A percentile compares a stretch with the other conserved stretches of the same genome.
Conservation (phyloP, 108 stramenopile species). For the Conticribra guillardii region DNA sequence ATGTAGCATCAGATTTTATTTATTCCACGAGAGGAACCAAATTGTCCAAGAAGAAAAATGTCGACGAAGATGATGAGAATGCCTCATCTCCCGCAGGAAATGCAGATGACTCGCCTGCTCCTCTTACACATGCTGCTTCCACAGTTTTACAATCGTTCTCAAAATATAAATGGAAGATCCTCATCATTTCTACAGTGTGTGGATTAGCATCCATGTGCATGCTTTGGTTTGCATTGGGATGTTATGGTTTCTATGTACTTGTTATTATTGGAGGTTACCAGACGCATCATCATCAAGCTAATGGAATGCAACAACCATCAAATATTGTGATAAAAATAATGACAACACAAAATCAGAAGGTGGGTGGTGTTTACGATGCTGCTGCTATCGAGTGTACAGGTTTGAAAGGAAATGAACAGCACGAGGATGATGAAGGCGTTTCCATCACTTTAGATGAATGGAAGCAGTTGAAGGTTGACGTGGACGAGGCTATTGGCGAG, state of each 20-base stretch:
- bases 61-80: too few species aligned
- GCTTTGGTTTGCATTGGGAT: constrained; percentile 46
- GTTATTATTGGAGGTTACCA: constrained; percentile 19
- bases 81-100: too few species aligned
- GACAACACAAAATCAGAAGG: constrained; percentile 12
- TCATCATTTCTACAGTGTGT: constrained; percentile 21
- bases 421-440: too few species aligned
- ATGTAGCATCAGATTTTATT: neutral
- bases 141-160: neutral
- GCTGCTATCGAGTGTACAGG: neutral
- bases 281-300: neutral
- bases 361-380: constrained; percentile 6
- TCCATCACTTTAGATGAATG: constrained; percentile 29
- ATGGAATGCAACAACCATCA: too few species aligned
- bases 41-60: neutral
- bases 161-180: constrained; percentile 22
- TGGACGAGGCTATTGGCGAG: constrained; percentile 9
- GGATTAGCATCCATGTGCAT: constrained; percentile 18
- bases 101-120: too few species aligned
- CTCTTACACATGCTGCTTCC: neutral
- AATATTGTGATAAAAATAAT: neutral
- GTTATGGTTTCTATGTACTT: constrained; percentile 49
- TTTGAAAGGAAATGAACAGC: constrained; percentile 1
- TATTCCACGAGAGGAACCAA: neutral
- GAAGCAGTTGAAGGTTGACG: constrained; percentile 17